A percentile compares a stretch with the other conserved stretches of the same genome.
These are phyloP conservation scores for Komagataella pastoris DNA, from an alignment of 805 yeast genomes.

Conservation along the genomic window DNA sequence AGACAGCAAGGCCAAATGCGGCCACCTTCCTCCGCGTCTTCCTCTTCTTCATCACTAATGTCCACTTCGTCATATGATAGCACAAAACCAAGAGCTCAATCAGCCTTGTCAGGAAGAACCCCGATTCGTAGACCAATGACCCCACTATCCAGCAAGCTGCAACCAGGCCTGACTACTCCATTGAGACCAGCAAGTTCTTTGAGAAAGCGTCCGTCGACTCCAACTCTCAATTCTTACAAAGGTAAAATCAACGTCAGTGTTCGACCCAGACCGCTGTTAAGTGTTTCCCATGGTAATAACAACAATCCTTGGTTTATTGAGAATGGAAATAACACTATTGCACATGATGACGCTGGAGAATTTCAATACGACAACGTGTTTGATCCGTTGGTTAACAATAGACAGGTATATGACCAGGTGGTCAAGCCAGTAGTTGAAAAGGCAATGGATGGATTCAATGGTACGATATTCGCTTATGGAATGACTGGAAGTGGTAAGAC, in stretches of 20 bases:
- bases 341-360: slow-evolving; percentile 42
- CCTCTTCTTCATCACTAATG: not conserved
- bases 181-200: slow-evolving; percentile 7
- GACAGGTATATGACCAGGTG: slow-evolving; percentile 41
- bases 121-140: not conserved
- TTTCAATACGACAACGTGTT: slow-evolving; percentile 76
- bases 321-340: slow-evolving; percentile 22
- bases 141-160: not conserved
- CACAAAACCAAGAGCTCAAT: slow-evolving; percentile 1
- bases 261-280: slow-evolving; percentile 53
- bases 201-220: slow-evolving; percentile 6
- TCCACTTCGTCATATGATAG: not conserved
- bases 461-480: slow-evolving; percentile 88
- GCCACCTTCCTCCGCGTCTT: not conserved
- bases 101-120: not conserved
- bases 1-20: not conserved
- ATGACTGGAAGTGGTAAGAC: slow-evolving; percentile 94
- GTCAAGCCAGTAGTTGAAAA: slow-evolving; percentile 41
- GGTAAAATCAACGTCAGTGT: slow-evolving; percentile 70
- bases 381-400: slow-evolving; percentile 37
- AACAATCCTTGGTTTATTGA: slow-evolving; percentile 30
- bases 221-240: slow-evolving; percentile 23
- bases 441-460: slow-evolving; percentile 65
- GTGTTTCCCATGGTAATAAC: slow-evolving; percentile 3
- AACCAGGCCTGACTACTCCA: slow-evolving; percentile 6